Base-by-base conservation (phyloP, 1,284 basidiomycete genomes). In the Cryptococcus sp. region DNA sequence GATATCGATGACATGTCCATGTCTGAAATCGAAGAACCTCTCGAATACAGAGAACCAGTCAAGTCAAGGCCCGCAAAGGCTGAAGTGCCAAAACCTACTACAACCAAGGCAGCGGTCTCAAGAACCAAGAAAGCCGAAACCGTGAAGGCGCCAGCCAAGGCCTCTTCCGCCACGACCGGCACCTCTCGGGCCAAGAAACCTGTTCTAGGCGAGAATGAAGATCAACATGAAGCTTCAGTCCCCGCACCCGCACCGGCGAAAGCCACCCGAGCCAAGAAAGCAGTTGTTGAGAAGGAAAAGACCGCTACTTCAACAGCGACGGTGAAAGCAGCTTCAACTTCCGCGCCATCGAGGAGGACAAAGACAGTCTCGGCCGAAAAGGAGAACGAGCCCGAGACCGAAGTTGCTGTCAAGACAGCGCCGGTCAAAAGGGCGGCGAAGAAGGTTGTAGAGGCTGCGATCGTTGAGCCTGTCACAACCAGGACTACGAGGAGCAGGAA, bases 361-460 rank as follows among this genome's bases (percentile, higher is more conserved):
- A 56, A 56, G 39, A 55, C 49, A 24, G 46, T 24, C 2, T 39
- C 28, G 4, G 22, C 41, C 16, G 45, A 54, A 39, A 31, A 50
- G 34, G 45, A 37, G 22, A 54, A 39, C 16, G 36, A 39, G 36
- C 36, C 36, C 4, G 36, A 16, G 16, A n/a, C 36, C 5, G 14
- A 39, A 14, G 28, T 5, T 28, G 16, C 14, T 4, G 36, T 39
- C 7, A 39, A 39, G 36, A 39, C 5, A 19, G 36, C 36, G 14
- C 36, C 36, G 4, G 36, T 16, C 36, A 39, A 19, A 14, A 16
- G 36, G 36, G 18, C 36, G 5, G 36, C 16, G 4, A 39, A 39
- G 36, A 39, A 39, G 36, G 36, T 19, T 19, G 36, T n/a, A 7
- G 36, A 16, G 14, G 36, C 36, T n/a, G 7, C 36, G 32, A 16